Conservation (phyloP, 1,139 yeast species). For the Candida frijolesensis region DNA sequence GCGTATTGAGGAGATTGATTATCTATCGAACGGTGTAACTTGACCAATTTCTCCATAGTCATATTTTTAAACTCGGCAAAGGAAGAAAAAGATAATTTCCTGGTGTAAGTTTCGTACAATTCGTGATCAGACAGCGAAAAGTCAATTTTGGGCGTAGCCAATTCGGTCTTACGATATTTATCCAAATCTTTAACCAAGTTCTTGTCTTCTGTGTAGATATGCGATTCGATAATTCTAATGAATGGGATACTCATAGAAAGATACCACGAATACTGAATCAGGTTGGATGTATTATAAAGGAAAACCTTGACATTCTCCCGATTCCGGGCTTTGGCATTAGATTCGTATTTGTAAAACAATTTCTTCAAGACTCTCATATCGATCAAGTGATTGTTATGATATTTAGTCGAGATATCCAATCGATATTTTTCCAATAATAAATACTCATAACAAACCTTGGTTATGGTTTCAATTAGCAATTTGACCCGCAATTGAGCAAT, state of each 20-base stretch:
- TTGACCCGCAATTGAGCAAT: constrained; percentile 17
- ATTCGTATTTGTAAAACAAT: constrained; percentile 26
- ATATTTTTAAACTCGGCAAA: constrained; percentile 27
- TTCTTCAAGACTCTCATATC: constrained; percentile 25
- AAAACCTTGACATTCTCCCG: constrained; percentile 32
- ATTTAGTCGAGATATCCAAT: constrained; percentile 40
- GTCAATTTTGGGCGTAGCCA: constrained; percentile 18
- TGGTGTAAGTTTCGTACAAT: constrained; percentile 28
- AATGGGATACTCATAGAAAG: constrained; percentile 41
- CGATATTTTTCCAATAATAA: constrained; percentile 44
- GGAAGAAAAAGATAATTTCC: constrained; percentile 28
- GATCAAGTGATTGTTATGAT: constrained; percentile 36
- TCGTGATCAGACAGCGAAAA: constrained; percentile 30
- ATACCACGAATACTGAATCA: constrained; percentile 44
- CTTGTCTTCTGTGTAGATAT: constrained; percentile 31
- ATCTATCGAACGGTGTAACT: constrained; percentile 28
- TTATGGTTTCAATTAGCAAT: constrained; percentile 32
- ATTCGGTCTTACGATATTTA: constrained; percentile 19
- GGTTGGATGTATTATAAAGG: constrained; percentile 35
- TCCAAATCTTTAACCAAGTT: constrained; percentile 20
- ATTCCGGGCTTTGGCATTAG: constrained; percentile 16
- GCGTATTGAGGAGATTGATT: constrained; percentile 23
- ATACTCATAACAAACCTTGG: constrained; percentile 44
- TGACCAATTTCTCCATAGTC: constrained; percentile 31
- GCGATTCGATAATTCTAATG: constrained; percentile 37